Evolutionary conservation across 345 rosid species (phyloP).

Genomic region (Sisymbrium irio): DNA sequence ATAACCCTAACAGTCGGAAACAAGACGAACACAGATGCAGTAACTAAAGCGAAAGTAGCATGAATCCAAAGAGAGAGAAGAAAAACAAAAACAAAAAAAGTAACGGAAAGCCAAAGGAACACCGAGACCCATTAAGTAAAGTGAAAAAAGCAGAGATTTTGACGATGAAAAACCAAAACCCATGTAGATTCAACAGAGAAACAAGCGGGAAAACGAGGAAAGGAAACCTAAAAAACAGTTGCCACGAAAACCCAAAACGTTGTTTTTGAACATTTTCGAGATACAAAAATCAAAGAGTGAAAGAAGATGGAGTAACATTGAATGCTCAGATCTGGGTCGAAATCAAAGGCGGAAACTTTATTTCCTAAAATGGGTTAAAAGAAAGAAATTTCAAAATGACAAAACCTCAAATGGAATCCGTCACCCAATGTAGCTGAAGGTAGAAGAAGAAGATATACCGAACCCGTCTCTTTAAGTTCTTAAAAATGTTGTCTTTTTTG

Average conservation of each 20-base stretch:
- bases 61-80: conserved; percentile 4
- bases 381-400: not conserved
- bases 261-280: not conserved
- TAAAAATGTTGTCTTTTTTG: conserved; percentile 3
- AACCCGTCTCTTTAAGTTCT: not conserved
- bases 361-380: not conserved
- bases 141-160: conserved; percentile 31
- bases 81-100: not conserved
- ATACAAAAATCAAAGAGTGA: not conserved
- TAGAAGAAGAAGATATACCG: not conserved
- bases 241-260: not conserved
- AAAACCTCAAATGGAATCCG: not conserved
- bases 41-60: conserved; percentile 20
- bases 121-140: conserved; percentile 27
- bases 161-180: conserved; percentile 15
- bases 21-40: not conserved
- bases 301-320: not conserved
- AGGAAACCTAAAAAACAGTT: not conserved
- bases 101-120: conserved; percentile 19
- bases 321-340: conserved; percentile 27
- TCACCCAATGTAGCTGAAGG: not conserved
- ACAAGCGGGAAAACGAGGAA: conserved; percentile 13
- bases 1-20: conserved; percentile 3
- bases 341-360: conserved; percentile 17
- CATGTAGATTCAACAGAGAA: conserved; percentile 14